A percentile compares a stretch with the other conserved stretches of the same genome.
Evolutionary conservation across 2,329 filamentous ascomycete species (phyloP).

Genomic region (Annulohypoxylon truncatum): DNA sequence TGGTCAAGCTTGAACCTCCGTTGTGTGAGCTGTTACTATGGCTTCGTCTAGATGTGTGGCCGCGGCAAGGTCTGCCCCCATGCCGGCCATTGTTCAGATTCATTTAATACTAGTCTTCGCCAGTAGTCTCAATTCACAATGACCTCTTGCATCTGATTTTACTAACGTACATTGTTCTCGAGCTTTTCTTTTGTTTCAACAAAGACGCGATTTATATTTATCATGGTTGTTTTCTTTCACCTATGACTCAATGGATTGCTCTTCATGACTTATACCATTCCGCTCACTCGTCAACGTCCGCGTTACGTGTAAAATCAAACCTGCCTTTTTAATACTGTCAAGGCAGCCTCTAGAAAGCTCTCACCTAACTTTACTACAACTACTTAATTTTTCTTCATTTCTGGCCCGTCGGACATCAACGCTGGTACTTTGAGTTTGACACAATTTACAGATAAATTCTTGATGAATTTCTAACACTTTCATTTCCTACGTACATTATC

Average conservation of each 20-base stretch:
- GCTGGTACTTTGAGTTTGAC: conserved; percentile 48
- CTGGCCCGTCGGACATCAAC: conserved; percentile 35
- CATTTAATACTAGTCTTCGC: conserved; percentile 34
- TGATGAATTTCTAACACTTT: conserved; percentile 2
- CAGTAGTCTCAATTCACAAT: conserved; percentile 35
- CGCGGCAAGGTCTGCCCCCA: conserved; percentile 14
- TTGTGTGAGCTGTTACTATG: conserved; percentile 5
- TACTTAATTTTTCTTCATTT: conserved; percentile 29
- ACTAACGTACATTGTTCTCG: conserved; percentile 32
- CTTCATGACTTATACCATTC: conserved; percentile 34
- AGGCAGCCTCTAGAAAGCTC: conserved; percentile 1
- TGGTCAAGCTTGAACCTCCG: conserved; percentile 26
- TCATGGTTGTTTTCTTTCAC: conserved; percentile 30
- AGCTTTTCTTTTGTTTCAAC: conserved; percentile 41
- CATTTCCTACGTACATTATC: conserved; percentile 13
- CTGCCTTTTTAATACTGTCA: background rate
- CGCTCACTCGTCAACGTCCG: conserved; percentile 10
- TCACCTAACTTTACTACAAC: conserved; percentile 6
- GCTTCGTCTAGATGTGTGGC: conserved; percentile 23
- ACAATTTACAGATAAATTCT: conserved; percentile 13
- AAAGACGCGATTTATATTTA: conserved; percentile 19
- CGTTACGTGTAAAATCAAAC: conserved; percentile 8
- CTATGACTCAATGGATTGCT: conserved; percentile 16
- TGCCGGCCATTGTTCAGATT: conserved; percentile 24
- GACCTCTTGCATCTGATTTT: conserved; percentile 32